Evolutionary conservation across 2,329 filamentous ascomycete genomes (phyloP).

Genomic region (Penicillium sp.): DNA sequence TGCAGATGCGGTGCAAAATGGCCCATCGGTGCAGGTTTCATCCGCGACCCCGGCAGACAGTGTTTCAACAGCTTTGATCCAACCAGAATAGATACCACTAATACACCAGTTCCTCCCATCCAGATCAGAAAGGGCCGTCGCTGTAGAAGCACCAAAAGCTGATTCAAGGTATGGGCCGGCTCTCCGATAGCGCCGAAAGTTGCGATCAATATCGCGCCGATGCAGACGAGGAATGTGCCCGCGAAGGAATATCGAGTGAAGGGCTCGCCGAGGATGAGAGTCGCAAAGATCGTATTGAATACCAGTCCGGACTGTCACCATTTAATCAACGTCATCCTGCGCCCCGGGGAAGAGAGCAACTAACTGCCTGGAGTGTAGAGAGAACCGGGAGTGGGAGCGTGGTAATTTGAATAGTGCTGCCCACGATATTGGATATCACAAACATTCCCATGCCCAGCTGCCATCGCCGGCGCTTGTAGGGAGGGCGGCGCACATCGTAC

Average conservation of each 20-base stretch:
- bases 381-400: slow-evolving; percentile 90
- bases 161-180: slow-evolving; percentile 80
- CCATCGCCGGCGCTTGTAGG: slow-evolving; percentile 88
- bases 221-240: slow-evolving; percentile 83
- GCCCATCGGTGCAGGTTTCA: slow-evolving; percentile 45
- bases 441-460: slow-evolving; percentile 96
- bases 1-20: slow-evolving; percentile 26
- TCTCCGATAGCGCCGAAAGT: slow-evolving; percentile 92
- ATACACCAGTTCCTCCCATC: slow-evolving; percentile 76
- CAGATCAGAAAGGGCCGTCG: slow-evolving; percentile 77
- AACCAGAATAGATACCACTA: slow-evolving; percentile 68
- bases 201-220: slow-evolving; percentile 86
- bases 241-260: slow-evolving; percentile 92
- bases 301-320: slow-evolving; percentile 72
- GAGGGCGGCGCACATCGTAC: slow-evolving; percentile 75
- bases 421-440: slow-evolving; percentile 87
- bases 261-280: slow-evolving; percentile 84
- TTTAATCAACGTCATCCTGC: slow-evolving; percentile 7
- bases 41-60: slow-evolving; percentile 33
- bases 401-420: slow-evolving; percentile 96
- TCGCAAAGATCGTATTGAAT: slow-evolving; percentile 98
- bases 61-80: slow-evolving; percentile 50
- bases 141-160: slow-evolving; percentile 73
- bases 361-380: slow-evolving; percentile 82
- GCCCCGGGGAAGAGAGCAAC: slow-evolving; percentile 18